Percentiles rank a stretch among this genome's conserved stretches.
Evolutionary conservation across 1,284 basidiomycete genomes (phyloP).

Genomic region (Apiotrichum montevideense): DNA sequence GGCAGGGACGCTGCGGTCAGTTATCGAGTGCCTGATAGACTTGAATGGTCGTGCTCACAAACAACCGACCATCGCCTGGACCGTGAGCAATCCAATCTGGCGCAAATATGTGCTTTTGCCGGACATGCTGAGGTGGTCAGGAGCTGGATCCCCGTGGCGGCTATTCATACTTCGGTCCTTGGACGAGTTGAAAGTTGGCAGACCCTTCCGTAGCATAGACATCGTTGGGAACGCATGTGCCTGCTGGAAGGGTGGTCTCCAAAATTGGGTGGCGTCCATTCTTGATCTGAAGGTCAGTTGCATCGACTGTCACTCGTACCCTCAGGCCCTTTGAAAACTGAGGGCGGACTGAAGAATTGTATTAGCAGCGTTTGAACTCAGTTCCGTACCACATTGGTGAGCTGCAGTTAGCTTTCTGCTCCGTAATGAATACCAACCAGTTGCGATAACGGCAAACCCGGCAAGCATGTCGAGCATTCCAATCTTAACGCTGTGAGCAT

Average conservation of each 20-base stretch:
- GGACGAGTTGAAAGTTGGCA: slow-evolving; percentile 78
- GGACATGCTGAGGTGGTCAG: slow-evolving; percentile 60
- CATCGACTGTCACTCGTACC: background rate
- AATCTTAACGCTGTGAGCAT: slow-evolving; percentile 50
- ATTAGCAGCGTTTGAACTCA: too few relatives aligned
- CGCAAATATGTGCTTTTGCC: slow-evolving; percentile 88
- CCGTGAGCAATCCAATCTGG: slow-evolving; percentile 72
- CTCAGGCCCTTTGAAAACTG: background rate
- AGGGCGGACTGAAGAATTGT: slow-evolving; percentile 60
- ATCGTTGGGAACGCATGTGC: slow-evolving; percentile 74
- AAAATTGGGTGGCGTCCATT: slow-evolving; percentile 78
- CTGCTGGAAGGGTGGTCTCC: slow-evolving; percentile 63
- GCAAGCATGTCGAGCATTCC: slow-evolving; percentile 73
- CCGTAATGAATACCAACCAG: slow-evolving; percentile 51
- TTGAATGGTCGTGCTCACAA: slow-evolving; percentile 49
- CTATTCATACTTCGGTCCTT: slow-evolving; percentile 70
- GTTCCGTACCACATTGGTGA: background rate
- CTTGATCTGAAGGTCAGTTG: slow-evolving; percentile 53
- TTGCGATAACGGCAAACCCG: slow-evolving; percentile 67
- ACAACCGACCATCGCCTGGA: slow-evolving; percentile 83
- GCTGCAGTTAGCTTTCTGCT: background rate
- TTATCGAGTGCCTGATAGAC: background rate
- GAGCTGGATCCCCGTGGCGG: too few relatives aligned
- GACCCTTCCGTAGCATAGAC: slow-evolving; percentile 59
- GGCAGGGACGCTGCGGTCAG: slow-evolving; percentile 61